phyloP scores from a whole-genome alignment of 2,329 filamentous ascomycete species.

The Curvularia sp. region DNA sequence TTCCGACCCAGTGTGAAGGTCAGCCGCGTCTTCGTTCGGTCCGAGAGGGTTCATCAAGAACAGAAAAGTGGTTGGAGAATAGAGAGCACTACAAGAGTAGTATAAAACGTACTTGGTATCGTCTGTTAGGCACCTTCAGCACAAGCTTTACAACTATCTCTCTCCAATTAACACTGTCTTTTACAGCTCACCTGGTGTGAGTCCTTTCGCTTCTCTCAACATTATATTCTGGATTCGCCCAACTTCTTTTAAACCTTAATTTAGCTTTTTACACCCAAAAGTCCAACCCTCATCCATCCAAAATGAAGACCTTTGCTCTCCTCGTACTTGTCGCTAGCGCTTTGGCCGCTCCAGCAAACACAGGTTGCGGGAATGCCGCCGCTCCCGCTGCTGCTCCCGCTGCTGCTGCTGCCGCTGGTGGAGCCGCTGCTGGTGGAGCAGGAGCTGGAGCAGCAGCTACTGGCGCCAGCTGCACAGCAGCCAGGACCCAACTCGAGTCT shows the following conservation, averaged over 20 bases:
- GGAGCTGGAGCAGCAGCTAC: not conserved
- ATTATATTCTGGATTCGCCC: not conserved
- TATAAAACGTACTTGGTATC: not conserved
- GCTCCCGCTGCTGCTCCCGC: too few relatives aligned
- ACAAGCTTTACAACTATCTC: not conserved
- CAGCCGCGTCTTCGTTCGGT: not conserved
- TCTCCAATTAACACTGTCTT: not conserved
- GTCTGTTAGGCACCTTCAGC: not conserved
- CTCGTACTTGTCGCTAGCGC: slow-evolving; percentile 5
- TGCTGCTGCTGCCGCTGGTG: not conserved
- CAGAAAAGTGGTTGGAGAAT: not conserved
- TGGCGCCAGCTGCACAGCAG: not conserved
- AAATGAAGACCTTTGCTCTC: slow-evolving; percentile 20
- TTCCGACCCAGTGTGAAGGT: not conserved
- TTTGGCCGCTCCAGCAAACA: not conserved
- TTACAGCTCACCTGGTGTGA: not conserved
- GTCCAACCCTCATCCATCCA: not conserved
- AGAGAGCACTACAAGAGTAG: not conserved
- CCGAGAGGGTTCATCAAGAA: not conserved
- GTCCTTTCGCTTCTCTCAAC: not conserved
- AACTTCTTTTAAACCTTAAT: not conserved
- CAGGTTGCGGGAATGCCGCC: not conserved
- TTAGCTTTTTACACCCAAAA: not conserved
- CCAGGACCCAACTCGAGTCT: slow-evolving; percentile 13
- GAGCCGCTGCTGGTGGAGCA: not conserved